A percentile compares a stretch with the other conserved stretches of the same genome.
Conservation (phyloP, 805 yeast species). For the Candida anglica region DNA sequence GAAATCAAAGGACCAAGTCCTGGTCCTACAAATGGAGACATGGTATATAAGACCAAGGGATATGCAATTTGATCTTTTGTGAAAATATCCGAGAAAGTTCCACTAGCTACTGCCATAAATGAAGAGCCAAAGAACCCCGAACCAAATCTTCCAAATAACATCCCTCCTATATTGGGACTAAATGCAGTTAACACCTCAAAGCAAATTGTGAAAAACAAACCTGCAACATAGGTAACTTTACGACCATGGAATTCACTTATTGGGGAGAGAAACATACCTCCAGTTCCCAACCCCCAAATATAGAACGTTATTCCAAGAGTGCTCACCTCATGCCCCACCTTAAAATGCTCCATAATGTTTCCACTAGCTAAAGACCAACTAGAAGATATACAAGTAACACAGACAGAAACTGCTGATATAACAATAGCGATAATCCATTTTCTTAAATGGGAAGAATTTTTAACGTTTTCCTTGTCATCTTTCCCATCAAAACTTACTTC, state of each 20-base stretch:
- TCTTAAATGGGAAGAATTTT: slow-evolving; percentile 14
- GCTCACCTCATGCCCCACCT: slow-evolving; percentile 19
- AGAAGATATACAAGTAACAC: slow-evolving; percentile 25
- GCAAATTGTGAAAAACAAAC: slow-evolving; percentile 14
- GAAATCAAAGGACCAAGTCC: slow-evolving; percentile 25
- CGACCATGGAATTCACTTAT: slow-evolving; percentile 65
- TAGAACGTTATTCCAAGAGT: slow-evolving; percentile 24
- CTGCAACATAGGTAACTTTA: slow-evolving; percentile 40
- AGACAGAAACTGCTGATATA: slow-evolving; percentile 18
- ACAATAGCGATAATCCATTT: slow-evolving; percentile 23
- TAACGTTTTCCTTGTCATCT: slow-evolving; percentile 23
- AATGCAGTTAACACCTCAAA: slow-evolving; percentile 24
- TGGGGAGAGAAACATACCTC: slow-evolving; percentile 45
- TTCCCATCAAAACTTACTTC: slow-evolving; percentile 19
- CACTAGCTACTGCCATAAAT: slow-evolving; percentile 27
- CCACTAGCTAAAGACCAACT: slow-evolving; percentile 24
- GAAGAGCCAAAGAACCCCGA: slow-evolving; percentile 25
- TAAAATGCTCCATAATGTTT: slow-evolving; percentile 18
- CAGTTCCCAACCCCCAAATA: slow-evolving; percentile 24
- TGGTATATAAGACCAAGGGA: slow-evolving; percentile 22
- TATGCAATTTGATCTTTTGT: slow-evolving; percentile 12
- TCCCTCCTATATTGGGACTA: slow-evolving; percentile 18
- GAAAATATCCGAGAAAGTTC: slow-evolving; percentile 26
- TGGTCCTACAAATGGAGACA: slow-evolving; percentile 27
- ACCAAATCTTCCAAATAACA: slow-evolving; percentile 22